Conservation (phyloP, 1,139 yeast species). For the Magnusiomyces suaveolens region DNA sequence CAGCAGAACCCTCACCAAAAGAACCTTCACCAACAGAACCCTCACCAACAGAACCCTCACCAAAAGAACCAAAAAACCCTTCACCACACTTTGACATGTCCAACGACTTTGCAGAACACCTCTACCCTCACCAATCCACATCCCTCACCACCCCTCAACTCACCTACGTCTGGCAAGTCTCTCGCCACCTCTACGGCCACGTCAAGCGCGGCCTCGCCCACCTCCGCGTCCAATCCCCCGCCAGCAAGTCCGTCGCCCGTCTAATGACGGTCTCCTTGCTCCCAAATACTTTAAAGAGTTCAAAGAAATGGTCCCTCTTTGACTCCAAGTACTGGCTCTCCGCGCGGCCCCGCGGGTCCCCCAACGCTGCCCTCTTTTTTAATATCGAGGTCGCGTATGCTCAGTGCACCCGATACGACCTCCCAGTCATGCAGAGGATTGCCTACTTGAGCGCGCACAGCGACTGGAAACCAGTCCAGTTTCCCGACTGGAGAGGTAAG, state of each 20-base stretch:
- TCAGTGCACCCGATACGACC: background rate
- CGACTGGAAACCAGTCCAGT: background rate
- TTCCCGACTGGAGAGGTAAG: too few species aligned
- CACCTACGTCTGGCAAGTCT: background rate
- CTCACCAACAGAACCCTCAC: background rate
- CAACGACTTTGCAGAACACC: background rate
- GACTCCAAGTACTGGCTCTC: slow-evolving; percentile 38
- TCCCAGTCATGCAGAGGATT: background rate
- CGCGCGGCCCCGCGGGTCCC: too few species aligned
- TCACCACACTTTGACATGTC: background rate
- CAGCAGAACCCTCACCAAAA: background rate
- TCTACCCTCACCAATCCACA: too few species aligned
- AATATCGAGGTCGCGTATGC: background rate
- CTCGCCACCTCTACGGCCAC: background rate
- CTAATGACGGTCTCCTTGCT: too few species aligned
- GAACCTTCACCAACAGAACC: background rate
- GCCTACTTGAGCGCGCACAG: background rate
- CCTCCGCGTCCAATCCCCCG: too few species aligned
- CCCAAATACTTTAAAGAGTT: too few species aligned
- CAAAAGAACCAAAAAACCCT: too few species aligned
- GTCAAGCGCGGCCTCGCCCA: background rate
- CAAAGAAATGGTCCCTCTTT: slow-evolving; percentile 31
- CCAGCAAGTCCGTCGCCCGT: too few species aligned
- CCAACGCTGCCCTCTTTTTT: too few species aligned
- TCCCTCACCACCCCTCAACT: too few species aligned